Evolutionary conservation across 2,329 filamentous ascomycete species (phyloP).

Genomic region (Colletotrichum gloeosporioides): DNA sequence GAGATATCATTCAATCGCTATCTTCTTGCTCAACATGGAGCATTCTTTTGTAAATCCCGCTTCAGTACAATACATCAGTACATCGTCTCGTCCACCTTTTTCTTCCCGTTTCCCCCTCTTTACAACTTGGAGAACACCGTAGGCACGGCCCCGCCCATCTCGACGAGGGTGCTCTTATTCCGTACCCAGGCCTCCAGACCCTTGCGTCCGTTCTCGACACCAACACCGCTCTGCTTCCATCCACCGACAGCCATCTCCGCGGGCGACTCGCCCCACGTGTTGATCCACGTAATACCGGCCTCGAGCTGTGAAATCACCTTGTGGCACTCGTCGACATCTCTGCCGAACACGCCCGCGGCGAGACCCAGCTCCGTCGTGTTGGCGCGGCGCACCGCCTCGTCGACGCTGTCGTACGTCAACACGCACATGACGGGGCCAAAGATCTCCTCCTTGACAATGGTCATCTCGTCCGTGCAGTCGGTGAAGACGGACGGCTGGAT

Average conservation of each 20-base stretch:
- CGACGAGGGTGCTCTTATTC: slow-evolving; percentile 88
- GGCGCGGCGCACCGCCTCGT: slow-evolving; percentile 74
- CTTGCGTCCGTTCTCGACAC: slow-evolving; percentile 83
- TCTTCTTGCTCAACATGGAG: neutral
- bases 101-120: slow-evolving; percentile 12
- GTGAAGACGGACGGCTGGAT: slow-evolving; percentile 85
- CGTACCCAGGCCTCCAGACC: slow-evolving; percentile 83
- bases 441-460: slow-evolving; percentile 81
- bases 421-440: slow-evolving; percentile 89
- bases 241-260: slow-evolving; percentile 93
- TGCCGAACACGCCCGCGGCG: slow-evolving; percentile 83
- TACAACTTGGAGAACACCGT: slow-evolving; percentile 78
- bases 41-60: neutral
- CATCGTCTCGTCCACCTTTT: neutral
- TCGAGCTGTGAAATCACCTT: slow-evolving; percentile 73
- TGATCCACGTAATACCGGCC: slow-evolving; percentile 90
- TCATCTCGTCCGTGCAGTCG: slow-evolving; percentile 83
- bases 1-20: slow-evolving; percentile 14
- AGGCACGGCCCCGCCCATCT: slow-evolving; percentile 74
- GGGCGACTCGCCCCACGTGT: slow-evolving; percentile 91
- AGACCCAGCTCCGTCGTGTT: slow-evolving; percentile 81
- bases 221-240: slow-evolving; percentile 90
- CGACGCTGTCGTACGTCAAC: slow-evolving; percentile 72
- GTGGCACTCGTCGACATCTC: slow-evolving; percentile 76
- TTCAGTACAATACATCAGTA: neutral